phyloP scores from a whole-genome alignment of 2,329 filamentous ascomycete species.

The Alternaria hordeiaustralica region DNA sequence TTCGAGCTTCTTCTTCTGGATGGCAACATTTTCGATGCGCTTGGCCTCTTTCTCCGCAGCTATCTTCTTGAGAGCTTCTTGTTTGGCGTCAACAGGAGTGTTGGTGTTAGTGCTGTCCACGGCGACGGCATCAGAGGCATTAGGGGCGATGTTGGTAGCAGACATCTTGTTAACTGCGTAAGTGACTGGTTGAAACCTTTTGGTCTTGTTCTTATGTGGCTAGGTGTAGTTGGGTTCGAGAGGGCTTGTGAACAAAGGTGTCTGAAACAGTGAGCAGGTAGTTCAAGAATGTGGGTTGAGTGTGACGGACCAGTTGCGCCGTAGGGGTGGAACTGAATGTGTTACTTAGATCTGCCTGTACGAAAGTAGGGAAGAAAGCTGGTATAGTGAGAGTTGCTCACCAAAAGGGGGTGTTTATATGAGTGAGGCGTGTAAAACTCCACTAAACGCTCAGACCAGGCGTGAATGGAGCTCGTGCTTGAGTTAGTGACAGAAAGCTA shows the following conservation, averaged over 20 bases:
- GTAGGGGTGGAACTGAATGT: not conserved
- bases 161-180: not conserved
- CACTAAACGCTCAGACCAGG: not conserved
- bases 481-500: not conserved
- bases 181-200: not conserved
- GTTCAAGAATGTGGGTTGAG: not conserved
- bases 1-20: not conserved
- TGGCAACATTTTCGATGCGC: not conserved
- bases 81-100: not conserved
- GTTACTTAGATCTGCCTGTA: not conserved
- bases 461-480: not conserved
- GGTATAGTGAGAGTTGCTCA: not conserved
- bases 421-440: not conserved
- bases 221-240: fast-evolving
- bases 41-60: not conserved
- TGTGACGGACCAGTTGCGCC: not conserved
- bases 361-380: not conserved
- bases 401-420: not conserved
- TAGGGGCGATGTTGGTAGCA: not conserved
- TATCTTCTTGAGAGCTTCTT: not conserved
- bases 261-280: not conserved
- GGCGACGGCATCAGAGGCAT: not conserved
- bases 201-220: not conserved
- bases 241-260: not conserved
- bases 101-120: not conserved